Conservation (phyloP, 1,284 basidiomycete species). For the Inonotus obliquus region DNA sequence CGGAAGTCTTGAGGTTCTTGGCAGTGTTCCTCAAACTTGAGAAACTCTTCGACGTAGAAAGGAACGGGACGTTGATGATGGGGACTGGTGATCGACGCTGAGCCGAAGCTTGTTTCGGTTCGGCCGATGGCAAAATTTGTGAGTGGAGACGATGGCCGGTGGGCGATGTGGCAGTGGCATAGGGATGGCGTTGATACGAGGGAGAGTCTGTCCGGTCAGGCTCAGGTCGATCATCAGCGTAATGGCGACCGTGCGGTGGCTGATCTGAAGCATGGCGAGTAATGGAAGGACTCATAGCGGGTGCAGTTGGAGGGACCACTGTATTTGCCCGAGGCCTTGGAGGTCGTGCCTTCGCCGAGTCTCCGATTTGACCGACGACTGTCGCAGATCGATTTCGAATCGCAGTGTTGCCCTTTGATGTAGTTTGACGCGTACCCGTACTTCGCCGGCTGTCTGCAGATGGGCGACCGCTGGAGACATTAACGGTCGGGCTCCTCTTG, state of each 20-base stretch:
- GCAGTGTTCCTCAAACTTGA: constrained; percentile 9
- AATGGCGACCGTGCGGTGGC: not conserved
- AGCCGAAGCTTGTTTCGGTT: constrained; percentile 16
- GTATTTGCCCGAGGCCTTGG: constrained; percentile 13
- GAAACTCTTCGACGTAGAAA: constrained; percentile 24
- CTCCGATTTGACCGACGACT: not conserved
- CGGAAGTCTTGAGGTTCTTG: constrained; percentile 41
- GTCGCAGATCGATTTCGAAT: constrained; percentile 16
- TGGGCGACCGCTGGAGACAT: constrained; percentile 4
- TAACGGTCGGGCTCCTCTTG: constrained; percentile 5
- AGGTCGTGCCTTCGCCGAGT: not conserved
- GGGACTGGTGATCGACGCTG: constrained; percentile 1
- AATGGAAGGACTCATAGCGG: not conserved
- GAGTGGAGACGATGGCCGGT: constrained; percentile 14
- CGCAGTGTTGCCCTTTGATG: not conserved
- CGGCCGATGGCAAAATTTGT: constrained; percentile 23
- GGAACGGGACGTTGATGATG: constrained; percentile 12
- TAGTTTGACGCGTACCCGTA: constrained; percentile 5
- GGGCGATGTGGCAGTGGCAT: constrained; percentile 41
- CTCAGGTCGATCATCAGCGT: not conserved
- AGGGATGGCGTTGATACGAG: constrained; percentile 32
- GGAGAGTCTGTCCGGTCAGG: not conserved
- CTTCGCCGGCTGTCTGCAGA: constrained; percentile 16
- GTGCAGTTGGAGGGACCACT: not conserved
- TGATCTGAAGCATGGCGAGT: not conserved